Percentiles rank a stretch among this genome's conserved stretches.
Evolutionary conservation across 257 asterid genomes (phyloP).

Genomic region (Hygrophila difformis): DNA sequence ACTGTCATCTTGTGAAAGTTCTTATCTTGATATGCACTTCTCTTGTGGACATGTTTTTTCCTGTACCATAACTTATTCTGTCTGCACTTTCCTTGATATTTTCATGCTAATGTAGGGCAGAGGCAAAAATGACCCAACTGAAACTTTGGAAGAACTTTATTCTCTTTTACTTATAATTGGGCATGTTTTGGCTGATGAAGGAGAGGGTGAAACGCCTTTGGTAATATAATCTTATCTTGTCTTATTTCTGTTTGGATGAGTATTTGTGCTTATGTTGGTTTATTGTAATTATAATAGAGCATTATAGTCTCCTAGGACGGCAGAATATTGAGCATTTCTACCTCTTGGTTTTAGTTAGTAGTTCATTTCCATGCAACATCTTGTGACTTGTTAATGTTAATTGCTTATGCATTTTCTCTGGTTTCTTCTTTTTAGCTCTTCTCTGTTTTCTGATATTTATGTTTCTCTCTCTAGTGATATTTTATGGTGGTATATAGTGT

Average conservation of each 20-base stretch:
- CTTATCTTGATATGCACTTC: slow-evolving; percentile 6
- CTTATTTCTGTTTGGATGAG: slow-evolving; percentile 6
- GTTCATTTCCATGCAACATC: slow-evolving; percentile 10
- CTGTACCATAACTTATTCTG: slow-evolving; percentile 11
- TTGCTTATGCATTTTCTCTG: too few species aligned
- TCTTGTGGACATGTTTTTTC: slow-evolving; percentile 3
- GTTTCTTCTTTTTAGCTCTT: too few species aligned
- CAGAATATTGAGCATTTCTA: background rate
- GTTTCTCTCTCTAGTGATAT: too few species aligned
- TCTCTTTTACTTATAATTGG: slow-evolving; percentile 86
- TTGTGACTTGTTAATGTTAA: slow-evolving; percentile 1
- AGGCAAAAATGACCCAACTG: slow-evolving; percentile 76
- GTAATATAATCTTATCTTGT: slow-evolving; percentile 28
- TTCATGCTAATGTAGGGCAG: slow-evolving; percentile 54
- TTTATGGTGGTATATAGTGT: too few species aligned
- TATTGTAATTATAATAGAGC: too few species aligned
- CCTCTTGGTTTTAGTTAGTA: slow-evolving; percentile 5
- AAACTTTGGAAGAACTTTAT: slow-evolving; percentile 89
- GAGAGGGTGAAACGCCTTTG: slow-evolving; percentile 88
- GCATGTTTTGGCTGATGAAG: slow-evolving; percentile 95
- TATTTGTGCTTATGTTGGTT: background rate
- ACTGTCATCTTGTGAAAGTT: slow-evolving; percentile 6
- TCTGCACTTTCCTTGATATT: slow-evolving; percentile 19
- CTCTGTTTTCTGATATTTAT: too few species aligned
- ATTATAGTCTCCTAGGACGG: too few species aligned